Conservation (phyloP, 2,329 filamentous ascomycete genomes). For the Coniochaeta sp. region DNA sequence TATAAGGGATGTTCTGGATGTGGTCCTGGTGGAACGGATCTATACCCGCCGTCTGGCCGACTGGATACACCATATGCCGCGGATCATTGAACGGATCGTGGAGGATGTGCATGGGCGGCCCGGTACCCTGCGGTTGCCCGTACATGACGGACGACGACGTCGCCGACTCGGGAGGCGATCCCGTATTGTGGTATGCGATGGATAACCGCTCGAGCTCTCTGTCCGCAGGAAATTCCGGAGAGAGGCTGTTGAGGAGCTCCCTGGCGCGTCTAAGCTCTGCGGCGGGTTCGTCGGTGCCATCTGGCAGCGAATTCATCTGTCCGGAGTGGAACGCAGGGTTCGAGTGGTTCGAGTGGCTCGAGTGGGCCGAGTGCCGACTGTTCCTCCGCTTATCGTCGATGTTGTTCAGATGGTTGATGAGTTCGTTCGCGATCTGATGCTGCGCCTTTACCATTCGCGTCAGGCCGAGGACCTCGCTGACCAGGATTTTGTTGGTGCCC, state of each 20-base stretch:
- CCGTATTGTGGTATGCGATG: conserved; percentile 39
- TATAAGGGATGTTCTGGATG: conserved; percentile 88
- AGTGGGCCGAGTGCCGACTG: conserved; percentile 28
- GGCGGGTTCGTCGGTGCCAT: conserved; percentile 38
- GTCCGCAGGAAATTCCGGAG: conserved; percentile 44
- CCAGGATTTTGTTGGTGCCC: conserved; percentile 53
- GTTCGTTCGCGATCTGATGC: conserved; percentile 49
- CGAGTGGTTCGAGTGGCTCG: conserved; percentile 24
- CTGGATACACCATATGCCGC: conserved; percentile 75
- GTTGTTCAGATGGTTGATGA: conserved; percentile 48
- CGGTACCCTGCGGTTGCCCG: conserved; percentile 28
- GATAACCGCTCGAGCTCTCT: conserved; percentile 49
- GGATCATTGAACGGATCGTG: conserved; percentile 49
- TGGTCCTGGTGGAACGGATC: conserved; percentile 93
- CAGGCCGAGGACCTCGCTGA: conserved; percentile 53
- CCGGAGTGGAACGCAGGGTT: conserved; percentile 32
- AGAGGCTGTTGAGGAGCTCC: conserved; percentile 46
- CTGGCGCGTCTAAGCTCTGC: conserved; percentile 48
- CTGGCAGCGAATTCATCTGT: conserved; percentile 31
- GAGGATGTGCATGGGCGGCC: conserved; percentile 28
- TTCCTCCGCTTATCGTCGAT: conserved; percentile 37
- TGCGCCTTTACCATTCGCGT: conserved; percentile 55
- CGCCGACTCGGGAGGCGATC: conserved; percentile 46
- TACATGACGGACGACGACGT: conserved; percentile 46
- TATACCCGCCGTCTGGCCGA: conserved; percentile 84